Evolutionary conservation across 805 yeast genomes (phyloP), one percentile per base, ranked within the genome.

Genomic region (Ogataea naganishii): DNA sequence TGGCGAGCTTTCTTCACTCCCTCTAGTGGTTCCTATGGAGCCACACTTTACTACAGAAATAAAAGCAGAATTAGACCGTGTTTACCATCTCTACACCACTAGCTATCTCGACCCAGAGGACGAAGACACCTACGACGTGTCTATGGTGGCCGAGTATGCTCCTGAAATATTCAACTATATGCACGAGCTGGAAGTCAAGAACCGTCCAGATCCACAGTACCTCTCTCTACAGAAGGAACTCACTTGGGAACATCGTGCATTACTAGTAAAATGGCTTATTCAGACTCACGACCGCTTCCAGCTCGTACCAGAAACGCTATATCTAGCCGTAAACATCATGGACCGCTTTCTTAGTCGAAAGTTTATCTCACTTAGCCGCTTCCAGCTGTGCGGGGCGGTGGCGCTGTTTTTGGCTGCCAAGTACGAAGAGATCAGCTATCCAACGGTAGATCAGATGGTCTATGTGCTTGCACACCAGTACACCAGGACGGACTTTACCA

Each of bases 371-470:
- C 64, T 86, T 37, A 72, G 83, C 35, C 75, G 89, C 50, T 80
- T 92, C 47, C 98, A 92, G 59, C 68, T 92, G 37, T 95, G 92
- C 29, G 98, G 97, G 10, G 95, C 95, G 2, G 83, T 92, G 4
- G 71, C 88, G 14, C 59, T 86, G 32, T 82, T 85, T 56, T 75
- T 84, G 35, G 95, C 96, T 17, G 89, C 96, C n/a, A 86, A 86
- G 56, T 83, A 81, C 53, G 96, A 86, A 57, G 96, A 86, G 56
- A 89, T 88, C 16, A 79, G 76, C 47, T 70, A 83, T 8, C 96
- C 96, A n/a, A 77, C 88, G 16, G 77, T 86, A 18, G 69, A 78
- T 33, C 82, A 83, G 56, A 85, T 82, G 58, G 77, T 92, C 7
- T 80, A 80, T 50, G 81, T 83, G 47, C 80, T 94, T 24, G 94